These are phyloP conservation scores for Daldinia grandis DNA, from an alignment of 495 filamentous ascomycete species.

Conservation along the genomic window DNA sequence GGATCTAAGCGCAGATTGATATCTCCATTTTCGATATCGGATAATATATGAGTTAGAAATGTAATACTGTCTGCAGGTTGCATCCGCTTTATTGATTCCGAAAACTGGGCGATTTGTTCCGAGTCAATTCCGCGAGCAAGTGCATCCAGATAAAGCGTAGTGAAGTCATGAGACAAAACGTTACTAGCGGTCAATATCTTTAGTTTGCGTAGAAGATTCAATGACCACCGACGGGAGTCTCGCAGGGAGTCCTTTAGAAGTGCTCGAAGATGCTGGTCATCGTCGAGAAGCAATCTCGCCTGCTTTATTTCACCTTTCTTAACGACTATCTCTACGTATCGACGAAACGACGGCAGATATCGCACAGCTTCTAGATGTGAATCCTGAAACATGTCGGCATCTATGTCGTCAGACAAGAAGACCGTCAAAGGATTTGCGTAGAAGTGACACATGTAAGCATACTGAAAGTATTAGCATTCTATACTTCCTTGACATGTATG, in stretches of 20 bases:
- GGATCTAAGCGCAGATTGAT: conserved; percentile 48
- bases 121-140: conserved; percentile 48
- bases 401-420: conserved; percentile 58
- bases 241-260: conserved; percentile 33
- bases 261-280: conserved; percentile 48
- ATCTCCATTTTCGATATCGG: conserved; percentile 51
- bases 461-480: conserved; percentile 58
- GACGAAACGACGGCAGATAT: conserved; percentile 80
- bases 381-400: conserved; percentile 53
- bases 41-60: conserved; percentile 46
- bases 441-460: conserved; percentile 95
- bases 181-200: conserved; percentile 34
- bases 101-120: conserved; percentile 40
- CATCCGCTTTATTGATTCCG: conserved; percentile 54
- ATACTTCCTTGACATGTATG: not conserved
- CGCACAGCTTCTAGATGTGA: conserved; percentile 79
- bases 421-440: conserved; percentile 89
- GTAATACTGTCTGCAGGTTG: conserved; percentile 50
- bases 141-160: conserved; percentile 51
- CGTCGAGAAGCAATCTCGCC: conserved; percentile 51
- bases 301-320: conserved; percentile 45
- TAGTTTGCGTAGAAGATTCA: conserved; percentile 35
- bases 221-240: conserved; percentile 34
- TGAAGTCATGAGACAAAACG: conserved; percentile 39
- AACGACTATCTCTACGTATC: conserved; percentile 53